phyloP scores from a whole-genome alignment of 1,284 basidiomycete species.

The Pseudozyma sp. region DNA sequence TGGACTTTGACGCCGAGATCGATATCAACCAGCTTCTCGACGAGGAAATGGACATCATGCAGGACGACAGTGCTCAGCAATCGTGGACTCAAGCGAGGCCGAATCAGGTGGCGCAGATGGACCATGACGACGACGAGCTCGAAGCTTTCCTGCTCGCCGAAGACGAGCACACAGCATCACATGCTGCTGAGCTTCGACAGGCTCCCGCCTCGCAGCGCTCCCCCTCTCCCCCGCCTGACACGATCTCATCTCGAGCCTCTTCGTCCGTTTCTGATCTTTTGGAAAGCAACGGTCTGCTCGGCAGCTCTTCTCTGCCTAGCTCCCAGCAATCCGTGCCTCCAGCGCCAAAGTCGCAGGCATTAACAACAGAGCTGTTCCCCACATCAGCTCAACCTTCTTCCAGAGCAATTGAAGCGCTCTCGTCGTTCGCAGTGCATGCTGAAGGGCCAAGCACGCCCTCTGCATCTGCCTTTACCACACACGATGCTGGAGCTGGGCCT shows the following conservation, averaged over 20 bases:
- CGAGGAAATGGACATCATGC: conserved; percentile 22
- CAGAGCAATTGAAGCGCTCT: conserved; percentile 31
- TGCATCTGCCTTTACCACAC: not conserved
- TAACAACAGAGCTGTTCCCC: conserved; percentile 7
- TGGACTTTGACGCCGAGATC: conserved; percentile 38
- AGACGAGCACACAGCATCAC: conserved; percentile 13
- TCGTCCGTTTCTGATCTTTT: conserved; percentile 29
- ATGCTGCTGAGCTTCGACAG: not conserved
- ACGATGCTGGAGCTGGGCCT: conserved; percentile 12
- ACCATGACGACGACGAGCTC: conserved; percentile 37
- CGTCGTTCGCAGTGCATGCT: conserved; percentile 1
- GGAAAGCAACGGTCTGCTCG: conserved; percentile 45
- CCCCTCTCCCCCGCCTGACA: conserved; percentile 7
- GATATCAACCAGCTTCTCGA: conserved; percentile 44
- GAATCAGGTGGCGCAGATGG: not conserved
- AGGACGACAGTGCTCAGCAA: not conserved
- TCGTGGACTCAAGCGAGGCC: not conserved
- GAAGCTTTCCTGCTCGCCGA: conserved; percentile 37
- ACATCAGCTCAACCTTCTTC: conserved; percentile 20
- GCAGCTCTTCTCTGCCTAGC: conserved; percentile 29
- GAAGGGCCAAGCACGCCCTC: not conserved
- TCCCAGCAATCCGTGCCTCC: conserved; percentile 23
- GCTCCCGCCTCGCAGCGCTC: not conserved
- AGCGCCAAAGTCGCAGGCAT: conserved; percentile 2
- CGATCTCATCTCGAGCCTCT: conserved; percentile 9